Evolutionary conservation across 768 basidiomycete species (phyloP).

Genomic region (Auricularia sp.): DNA sequence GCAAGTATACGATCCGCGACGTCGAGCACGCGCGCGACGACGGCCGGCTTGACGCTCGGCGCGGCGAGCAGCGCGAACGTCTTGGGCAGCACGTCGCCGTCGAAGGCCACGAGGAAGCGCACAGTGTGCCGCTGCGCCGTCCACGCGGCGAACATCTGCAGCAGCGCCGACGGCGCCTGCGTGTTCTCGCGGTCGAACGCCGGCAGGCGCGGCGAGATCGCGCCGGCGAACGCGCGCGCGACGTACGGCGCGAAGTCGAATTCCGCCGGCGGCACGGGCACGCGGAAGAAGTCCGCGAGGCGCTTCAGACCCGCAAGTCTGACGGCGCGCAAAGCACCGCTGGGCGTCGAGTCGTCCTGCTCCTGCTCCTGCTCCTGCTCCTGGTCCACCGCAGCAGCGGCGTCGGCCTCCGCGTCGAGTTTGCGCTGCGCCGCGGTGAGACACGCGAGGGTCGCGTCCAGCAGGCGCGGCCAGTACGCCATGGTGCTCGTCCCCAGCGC

Average conservation of each 20-base stretch:
- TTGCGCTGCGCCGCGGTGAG: conserved; percentile 52
- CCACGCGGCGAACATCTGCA: conserved; percentile 81
- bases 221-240: conserved; percentile 47
- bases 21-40: conserved; percentile 74
- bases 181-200: conserved; percentile 75
- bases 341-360: conserved; percentile 23
- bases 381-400: conserved; percentile 20
- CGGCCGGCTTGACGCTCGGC: conserved; percentile 76
- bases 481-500: conserved; percentile 67
- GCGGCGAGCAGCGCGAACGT: conserved; percentile 75
- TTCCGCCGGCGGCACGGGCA: conserved; percentile 31
- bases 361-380: conserved; percentile 27
- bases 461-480: conserved; percentile 61
- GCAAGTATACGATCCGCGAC: conserved; percentile 58
- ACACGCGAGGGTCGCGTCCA: conserved; percentile 59
- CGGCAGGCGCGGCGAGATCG: conserved; percentile 76
- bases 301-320: conserved; percentile 81
- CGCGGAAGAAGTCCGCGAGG: conserved; percentile 78
- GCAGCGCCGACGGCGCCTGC: conserved; percentile 78
- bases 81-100: conserved; percentile 58
- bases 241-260: conserved; percentile 76
- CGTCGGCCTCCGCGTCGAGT: conserved; percentile 24
- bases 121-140: conserved; percentile 46
- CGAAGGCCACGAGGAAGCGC: conserved; percentile 58
- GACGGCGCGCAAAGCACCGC: conserved; percentile 41